A percentile compares a stretch with the other conserved stretches of the same genome.
phyloP scores from a whole-genome alignment of 345 rosid genomes.

The Gossypium mustelinum region DNA sequence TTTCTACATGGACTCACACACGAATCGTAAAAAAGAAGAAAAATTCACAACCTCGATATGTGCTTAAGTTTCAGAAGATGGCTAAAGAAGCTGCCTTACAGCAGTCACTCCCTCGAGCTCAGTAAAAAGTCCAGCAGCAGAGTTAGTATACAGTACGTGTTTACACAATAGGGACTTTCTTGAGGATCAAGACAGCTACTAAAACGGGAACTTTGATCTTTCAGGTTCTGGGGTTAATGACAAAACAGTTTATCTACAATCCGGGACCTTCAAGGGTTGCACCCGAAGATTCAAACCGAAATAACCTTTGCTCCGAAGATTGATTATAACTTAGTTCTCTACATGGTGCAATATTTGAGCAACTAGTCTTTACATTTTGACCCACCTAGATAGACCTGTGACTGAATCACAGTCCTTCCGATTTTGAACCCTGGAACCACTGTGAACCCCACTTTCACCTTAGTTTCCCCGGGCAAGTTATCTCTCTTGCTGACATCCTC shows the following conservation, averaged over 20 bases:
- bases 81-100: conserved; percentile 18
- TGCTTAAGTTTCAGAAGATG: conserved; percentile 1
- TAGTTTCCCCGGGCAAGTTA: conserved; percentile 28
- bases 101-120: conserved; percentile 6
- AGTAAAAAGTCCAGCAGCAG: background rate
- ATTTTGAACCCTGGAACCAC: conserved; percentile 90
- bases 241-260: background rate
- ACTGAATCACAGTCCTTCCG: conserved; percentile 66
- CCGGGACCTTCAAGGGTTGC: conserved; percentile 6
- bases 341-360: conserved; percentile 11
- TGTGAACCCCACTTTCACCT: conserved; percentile 76
- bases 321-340: conserved; percentile 12
- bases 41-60: conserved; percentile 15
- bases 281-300: conserved; percentile 18
- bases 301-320: conserved; percentile 6
- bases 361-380: conserved; percentile 38
- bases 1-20: conserved; percentile 28
- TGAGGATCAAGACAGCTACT: conserved; percentile 15
- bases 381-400: conserved; percentile 66
- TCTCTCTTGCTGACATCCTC: conserved; percentile 59
- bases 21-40: conserved; percentile 18
- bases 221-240: conserved; percentile 15
- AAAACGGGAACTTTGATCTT: conserved; percentile 16
- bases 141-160: conserved; percentile 8
- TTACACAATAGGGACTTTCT: background rate